Conservation (phyloP, 129 eudicot species). For the Deinandra increscens region DNA sequence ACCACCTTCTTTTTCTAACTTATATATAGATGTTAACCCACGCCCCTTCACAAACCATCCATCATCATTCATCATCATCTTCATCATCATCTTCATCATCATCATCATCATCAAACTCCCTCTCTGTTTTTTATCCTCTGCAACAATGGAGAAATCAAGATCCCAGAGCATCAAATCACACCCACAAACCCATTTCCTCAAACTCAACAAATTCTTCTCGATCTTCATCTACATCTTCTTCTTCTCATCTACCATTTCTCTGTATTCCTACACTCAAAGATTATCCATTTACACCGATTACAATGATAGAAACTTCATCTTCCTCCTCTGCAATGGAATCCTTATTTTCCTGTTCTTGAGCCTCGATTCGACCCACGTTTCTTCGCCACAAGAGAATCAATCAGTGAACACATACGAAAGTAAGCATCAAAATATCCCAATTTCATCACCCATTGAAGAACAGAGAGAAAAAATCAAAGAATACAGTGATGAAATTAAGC, state of each 20-base stretch:
- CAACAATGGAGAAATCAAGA: conserved; percentile 5
- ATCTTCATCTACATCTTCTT: conserved; percentile 33
- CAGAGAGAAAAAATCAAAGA: neutral
- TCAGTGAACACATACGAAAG: neutral
- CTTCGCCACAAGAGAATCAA: conserved; percentile 17
- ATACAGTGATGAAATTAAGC: neutral
- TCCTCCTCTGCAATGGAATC: conserved; percentile 70
- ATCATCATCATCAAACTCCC: no score
- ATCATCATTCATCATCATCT: neutral
- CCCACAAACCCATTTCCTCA: conserved; percentile 16
- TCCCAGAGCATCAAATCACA: neutral
- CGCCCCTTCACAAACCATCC: neutral
- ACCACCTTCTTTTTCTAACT: conserved; percentile 3
- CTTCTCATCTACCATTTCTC: conserved; percentile 15
- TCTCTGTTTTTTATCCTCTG: neutral
- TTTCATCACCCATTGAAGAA: conserved; percentile 10
- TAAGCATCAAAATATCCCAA: neutral
- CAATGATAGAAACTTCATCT: conserved; percentile 55
- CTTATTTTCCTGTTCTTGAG: conserved; percentile 41
- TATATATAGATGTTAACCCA: neutral
- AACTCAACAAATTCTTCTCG: conserved; percentile 25
- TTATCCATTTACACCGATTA: conserved; percentile 32
- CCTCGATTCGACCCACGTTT: conserved; percentile 27
- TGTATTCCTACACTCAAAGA: conserved; percentile 26
- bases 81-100: neutral